A percentile compares a stretch with the other conserved stretches of the same genome.
Evolutionary conservation across 2,329 filamentous ascomycete species (phyloP).

Genomic region (Exophiala bonariae): DNA sequence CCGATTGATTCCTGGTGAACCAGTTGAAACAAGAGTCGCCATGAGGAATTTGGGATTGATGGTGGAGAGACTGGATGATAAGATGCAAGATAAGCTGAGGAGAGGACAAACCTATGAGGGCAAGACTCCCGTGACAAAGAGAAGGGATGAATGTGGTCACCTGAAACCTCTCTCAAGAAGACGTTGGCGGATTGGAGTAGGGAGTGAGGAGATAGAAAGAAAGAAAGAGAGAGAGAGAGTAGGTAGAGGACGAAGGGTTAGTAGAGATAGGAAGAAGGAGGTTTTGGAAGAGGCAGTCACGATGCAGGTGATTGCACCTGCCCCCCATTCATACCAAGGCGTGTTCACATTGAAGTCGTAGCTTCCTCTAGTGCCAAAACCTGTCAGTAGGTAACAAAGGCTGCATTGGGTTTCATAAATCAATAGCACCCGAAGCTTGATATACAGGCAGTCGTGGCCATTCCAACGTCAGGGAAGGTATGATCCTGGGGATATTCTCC

Average conservation of each 20-base stretch:
- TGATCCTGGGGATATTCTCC: constrained; percentile 52
- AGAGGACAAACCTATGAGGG: constrained; percentile 17
- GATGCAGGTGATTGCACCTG: no score
- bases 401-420: no score
- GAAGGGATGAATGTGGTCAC: constrained; percentile 12
- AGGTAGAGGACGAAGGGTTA: constrained; percentile 18
- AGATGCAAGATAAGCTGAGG: constrained; percentile 18
- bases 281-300: no score
- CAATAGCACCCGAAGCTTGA: no score
- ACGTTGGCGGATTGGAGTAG: constrained; percentile 18
- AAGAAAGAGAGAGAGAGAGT: constrained; percentile 24
- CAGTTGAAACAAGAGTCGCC: constrained; percentile 22
- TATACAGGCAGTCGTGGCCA: neutral
- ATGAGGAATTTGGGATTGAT: constrained; percentile 9
- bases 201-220: constrained; percentile 22
- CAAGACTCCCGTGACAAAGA: constrained; percentile 8
- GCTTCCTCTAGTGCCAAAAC: no score
- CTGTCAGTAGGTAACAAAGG: no score
- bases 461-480: constrained; percentile 35
- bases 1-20: constrained; percentile 25
- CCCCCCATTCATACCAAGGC: no score
- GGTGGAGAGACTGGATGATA: constrained; percentile 7
- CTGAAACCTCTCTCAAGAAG: constrained; percentile 13
- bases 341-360: no score
- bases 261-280: constrained; percentile 19